phyloP scores from a whole-genome alignment of 1,284 basidiomycete genomes.

The Phylloboletellus chloephorus region DNA sequence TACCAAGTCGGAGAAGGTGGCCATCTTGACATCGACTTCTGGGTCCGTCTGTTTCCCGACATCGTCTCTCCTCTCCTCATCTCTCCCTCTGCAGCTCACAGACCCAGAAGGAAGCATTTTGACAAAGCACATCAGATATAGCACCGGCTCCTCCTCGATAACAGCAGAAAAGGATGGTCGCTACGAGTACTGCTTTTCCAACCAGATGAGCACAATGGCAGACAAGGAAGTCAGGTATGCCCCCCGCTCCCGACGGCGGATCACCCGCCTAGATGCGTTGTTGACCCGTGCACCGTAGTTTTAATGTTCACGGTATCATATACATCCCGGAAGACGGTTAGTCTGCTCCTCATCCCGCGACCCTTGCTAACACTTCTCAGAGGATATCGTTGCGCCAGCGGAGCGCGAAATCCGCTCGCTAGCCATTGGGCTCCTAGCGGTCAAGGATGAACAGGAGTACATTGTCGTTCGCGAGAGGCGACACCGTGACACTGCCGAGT shows the following conservation, averaged over 20 bases:
- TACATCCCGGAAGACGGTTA: slow-evolving; percentile 83
- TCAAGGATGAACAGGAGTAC: slow-evolving; percentile 99
- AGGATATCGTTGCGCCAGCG: slow-evolving; percentile 85
- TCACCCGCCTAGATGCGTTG: slow-evolving; percentile 1
- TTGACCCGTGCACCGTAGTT: slow-evolving; percentile 47
- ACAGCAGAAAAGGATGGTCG: slow-evolving; percentile 84
- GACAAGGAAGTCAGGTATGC: slow-evolving; percentile 90
- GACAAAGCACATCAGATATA: slow-evolving; percentile 78
- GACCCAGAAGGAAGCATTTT: slow-evolving; percentile 70
- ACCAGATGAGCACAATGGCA: slow-evolving; percentile 92
- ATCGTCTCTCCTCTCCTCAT: background rate
- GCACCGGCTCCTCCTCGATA: slow-evolving; percentile 86
- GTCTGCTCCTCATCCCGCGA: slow-evolving; percentile 17
- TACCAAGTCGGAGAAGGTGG: slow-evolving; percentile 98
- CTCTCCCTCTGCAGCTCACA: slow-evolving; percentile 50
- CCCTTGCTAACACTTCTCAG: slow-evolving; percentile 23
- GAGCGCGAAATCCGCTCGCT: slow-evolving; percentile 92
- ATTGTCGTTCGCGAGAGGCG: slow-evolving; percentile 91
- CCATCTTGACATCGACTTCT: slow-evolving; percentile 95
- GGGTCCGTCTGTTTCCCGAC: slow-evolving; percentile 46
- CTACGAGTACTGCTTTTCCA: slow-evolving; percentile 97
- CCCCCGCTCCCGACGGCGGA: background rate
- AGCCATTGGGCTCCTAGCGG: slow-evolving; percentile 78
- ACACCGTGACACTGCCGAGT: slow-evolving; percentile 93
- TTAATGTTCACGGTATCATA: slow-evolving; percentile 98